Evolutionary conservation across 1,284 basidiomycete species (phyloP), one percentile per base, ranked within the genome.

Genomic region (Puccinia hordei): DNA sequence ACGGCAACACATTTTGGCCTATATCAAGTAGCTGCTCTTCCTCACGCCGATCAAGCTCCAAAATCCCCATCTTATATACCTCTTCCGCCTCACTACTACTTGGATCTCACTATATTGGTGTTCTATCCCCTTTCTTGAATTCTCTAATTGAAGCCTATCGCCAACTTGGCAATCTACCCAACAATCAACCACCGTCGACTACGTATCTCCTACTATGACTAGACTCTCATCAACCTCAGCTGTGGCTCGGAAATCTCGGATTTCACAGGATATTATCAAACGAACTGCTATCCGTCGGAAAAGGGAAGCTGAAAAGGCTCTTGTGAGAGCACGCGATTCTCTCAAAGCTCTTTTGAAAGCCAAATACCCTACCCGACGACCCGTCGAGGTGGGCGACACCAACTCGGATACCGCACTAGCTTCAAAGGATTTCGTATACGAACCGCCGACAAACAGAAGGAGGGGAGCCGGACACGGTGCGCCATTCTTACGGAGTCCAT

Each of bases 321-420:
- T 69, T 24, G 41, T 69, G n/a, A 38, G 66, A 15, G 66, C 66
- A 13, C 66, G 66, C 24, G 66, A 69, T 19, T 69, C 66, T 19
- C 66, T 69, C 1, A 69, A 69, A 33, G 19, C 15, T 9, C 5
- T 69, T 10, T 17, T 69, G 44, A 69, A 49, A 15, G 44, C 24
- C n/a, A 46, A 69, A 49, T 69, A 69, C 46, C 66, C 66, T 15
- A 49, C 66, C 12, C 66, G 66, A 15, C 66, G 66, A 69, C 22
- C 44, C 35, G 44, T 69, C 24, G 44, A 69, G 17, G 66, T 69
- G 19, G 66, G 66, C 17, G 66, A 69, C 35, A 69, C 66, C n/a
- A 69, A 69, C 24, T 69, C 66, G 13, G 66, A 69, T 30, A 69
- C 66, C 27, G 66, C 66, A 17, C n/a, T 49, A 8, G 27, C 30